These are phyloP conservation scores for Heliamphora pulchella DNA, from an alignment of 179 eudicot species.

Conservation along the genomic window DNA sequence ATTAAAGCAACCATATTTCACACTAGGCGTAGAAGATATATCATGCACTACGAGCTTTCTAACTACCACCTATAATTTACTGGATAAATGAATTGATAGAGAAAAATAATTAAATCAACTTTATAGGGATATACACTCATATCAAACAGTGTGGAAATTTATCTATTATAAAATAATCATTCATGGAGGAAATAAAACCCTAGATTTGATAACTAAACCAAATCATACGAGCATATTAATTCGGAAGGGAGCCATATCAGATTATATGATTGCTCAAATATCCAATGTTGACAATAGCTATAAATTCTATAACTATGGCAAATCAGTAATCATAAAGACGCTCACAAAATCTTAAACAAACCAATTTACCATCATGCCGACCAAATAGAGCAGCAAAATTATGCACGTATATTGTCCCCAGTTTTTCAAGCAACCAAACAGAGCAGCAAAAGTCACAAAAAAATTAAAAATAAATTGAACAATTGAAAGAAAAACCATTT, in stretches of 20 bases:
- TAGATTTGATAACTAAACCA: background rate
- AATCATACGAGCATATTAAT: background rate
- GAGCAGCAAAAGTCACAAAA: no score
- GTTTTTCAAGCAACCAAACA: no score
- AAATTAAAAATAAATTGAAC: no score
- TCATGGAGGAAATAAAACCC: background rate
- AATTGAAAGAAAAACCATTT: no score
- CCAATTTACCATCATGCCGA: background rate
- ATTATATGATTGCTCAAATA: background rate
- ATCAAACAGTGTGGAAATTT: background rate
- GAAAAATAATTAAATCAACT: background rate
- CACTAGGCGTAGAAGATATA: background rate
- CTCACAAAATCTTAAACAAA: background rate
- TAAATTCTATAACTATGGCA: no score
- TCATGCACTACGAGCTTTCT: background rate
- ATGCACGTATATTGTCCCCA: no score
- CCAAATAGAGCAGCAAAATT: no score
- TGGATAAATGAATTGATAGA: background rate
- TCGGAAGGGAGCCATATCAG: background rate
- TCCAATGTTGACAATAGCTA: background rate
- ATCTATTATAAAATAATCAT: background rate
- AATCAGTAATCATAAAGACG: no score
- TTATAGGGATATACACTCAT: background rate
- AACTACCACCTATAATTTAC: background rate
- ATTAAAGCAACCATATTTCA: conserved; percentile 2